Percentiles rank a stretch among this genome's conserved stretches.
Conservation (phyloP, 2,329 filamentous ascomycete genomes). For the Verticillium klebahnii region DNA sequence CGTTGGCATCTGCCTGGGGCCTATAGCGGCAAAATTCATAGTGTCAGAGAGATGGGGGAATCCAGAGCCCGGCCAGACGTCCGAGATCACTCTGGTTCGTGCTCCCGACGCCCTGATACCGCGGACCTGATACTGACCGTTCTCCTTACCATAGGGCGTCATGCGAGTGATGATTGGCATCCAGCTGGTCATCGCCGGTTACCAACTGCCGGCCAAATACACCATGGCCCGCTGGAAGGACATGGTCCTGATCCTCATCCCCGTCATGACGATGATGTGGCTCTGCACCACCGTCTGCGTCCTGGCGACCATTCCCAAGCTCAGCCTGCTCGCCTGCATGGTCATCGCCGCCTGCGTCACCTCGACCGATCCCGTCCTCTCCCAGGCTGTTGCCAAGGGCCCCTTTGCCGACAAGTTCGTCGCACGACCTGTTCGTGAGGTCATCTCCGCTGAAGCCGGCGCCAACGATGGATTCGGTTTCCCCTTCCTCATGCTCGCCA, state of each 20-base stretch:
- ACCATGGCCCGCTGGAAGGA: constrained; percentile 43
- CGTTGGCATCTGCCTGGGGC: constrained; percentile 50
- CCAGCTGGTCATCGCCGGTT: constrained; percentile 60
- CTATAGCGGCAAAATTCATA: constrained; percentile 48
- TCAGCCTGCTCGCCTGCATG: constrained; percentile 48
- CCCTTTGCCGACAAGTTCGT: constrained; percentile 60
- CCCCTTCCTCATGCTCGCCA: constrained; percentile 55
- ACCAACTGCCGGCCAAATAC: constrained; percentile 56
- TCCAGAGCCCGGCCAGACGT: constrained; percentile 21
- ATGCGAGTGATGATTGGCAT: constrained; percentile 58
- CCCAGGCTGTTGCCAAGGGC: constrained; percentile 58
- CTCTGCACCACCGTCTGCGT: constrained; percentile 52
- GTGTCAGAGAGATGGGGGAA: constrained; percentile 36
- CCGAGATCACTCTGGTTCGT: constrained; percentile 34
- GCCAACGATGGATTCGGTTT: constrained; percentile 60
- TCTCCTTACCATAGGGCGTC: constrained; percentile 28
- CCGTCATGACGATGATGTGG: constrained; percentile 61
- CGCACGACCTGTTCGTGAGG: constrained; percentile 49
- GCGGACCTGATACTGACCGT: constrained; percentile 1
- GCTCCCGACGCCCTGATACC: neutral
- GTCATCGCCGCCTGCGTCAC: constrained; percentile 58
- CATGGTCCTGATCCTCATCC: constrained; percentile 49
- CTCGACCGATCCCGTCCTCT: constrained; percentile 58
- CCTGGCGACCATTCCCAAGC: constrained; percentile 46
- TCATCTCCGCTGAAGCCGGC: constrained; percentile 59